Evolutionary conservation across 179 eudicot genomes (phyloP).

Genomic region (Beta lomatogona): DNA sequence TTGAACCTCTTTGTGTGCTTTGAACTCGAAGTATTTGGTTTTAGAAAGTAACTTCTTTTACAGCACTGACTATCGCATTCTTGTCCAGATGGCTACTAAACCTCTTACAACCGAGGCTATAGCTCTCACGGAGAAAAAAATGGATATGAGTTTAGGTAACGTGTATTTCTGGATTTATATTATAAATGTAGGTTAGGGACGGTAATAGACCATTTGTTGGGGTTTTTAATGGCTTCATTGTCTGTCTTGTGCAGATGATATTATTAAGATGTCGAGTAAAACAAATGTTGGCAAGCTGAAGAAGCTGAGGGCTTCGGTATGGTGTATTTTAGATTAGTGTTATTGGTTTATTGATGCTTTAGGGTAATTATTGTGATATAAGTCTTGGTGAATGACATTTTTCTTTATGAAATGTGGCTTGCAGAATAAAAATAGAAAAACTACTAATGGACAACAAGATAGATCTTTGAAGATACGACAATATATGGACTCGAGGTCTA

Average conservation of each 20-base stretch:
- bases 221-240: neutral
- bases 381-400: neutral
- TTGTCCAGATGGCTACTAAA: constrained; percentile 70
- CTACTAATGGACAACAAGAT: constrained; percentile 50
- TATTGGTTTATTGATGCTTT: constrained; percentile 7
- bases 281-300: constrained; percentile 43
- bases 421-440: constrained; percentile 63
- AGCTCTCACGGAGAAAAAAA: constrained; percentile 91
- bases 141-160: constrained; percentile 90
- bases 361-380: neutral
- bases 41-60: neutral
- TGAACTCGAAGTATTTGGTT: neutral
- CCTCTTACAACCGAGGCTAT: constrained; percentile 76
- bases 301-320: constrained; percentile 67
- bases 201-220: neutral
- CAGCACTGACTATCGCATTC: neutral
- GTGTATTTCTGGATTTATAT: neutral
- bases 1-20: neutral
- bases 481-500: constrained; percentile 77
- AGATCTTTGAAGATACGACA: constrained; percentile 55
- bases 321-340: constrained; percentile 5
- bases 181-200: neutral
- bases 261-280: constrained; percentile 82
- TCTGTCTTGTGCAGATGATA: constrained; percentile 61
- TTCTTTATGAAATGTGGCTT: constrained; percentile 3